Conservation (phyloP, 805 yeast genomes). For the Candida chauliodis region DNA sequence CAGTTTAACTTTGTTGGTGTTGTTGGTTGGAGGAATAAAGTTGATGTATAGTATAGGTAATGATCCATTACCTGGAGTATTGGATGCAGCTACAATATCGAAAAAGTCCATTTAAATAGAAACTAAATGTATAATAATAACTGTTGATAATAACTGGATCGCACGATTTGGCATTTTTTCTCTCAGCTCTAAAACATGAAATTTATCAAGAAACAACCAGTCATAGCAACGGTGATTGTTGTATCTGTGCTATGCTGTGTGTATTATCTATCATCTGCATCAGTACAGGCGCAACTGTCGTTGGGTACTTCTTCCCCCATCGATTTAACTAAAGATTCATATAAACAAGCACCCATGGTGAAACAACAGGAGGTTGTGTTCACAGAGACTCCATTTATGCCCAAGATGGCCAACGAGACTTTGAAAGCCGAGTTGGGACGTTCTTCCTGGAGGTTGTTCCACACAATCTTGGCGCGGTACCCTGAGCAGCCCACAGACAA, state of each 20-base stretch:
- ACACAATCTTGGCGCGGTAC: constrained; percentile 86
- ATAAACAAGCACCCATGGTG: neutral
- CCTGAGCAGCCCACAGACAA: constrained; percentile 74
- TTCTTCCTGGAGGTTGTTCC: constrained; percentile 87
- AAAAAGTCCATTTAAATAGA: constrained; percentile 26
- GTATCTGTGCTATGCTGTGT: constrained; percentile 22
- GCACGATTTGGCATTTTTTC: too few species aligned
- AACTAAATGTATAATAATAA: too few species aligned
- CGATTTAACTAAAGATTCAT: constrained; percentile 10
- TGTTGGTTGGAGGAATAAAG: constrained; percentile 50
- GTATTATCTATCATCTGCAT: constrained; percentile 23
- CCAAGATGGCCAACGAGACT: constrained; percentile 86
- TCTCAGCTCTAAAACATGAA: constrained; percentile 15
- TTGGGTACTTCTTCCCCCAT: constrained; percentile 23
- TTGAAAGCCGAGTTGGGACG: constrained; percentile 81
- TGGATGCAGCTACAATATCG: constrained; percentile 53
- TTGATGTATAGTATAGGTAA: constrained; percentile 52
- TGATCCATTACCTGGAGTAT: constrained; percentile 66
- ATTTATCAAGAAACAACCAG: constrained; percentile 21
- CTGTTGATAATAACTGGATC: neutral
- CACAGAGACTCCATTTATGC: constrained; percentile 70
- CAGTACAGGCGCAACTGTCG: constrained; percentile 15
- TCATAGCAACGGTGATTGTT: constrained; percentile 22
- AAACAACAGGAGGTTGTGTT: constrained; percentile 1
- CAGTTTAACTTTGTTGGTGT: constrained; percentile 41